Base-by-base conservation (phyloP, 495 filamentous ascomycete genomes). In the Trichocladium uniseriatum region DNA sequence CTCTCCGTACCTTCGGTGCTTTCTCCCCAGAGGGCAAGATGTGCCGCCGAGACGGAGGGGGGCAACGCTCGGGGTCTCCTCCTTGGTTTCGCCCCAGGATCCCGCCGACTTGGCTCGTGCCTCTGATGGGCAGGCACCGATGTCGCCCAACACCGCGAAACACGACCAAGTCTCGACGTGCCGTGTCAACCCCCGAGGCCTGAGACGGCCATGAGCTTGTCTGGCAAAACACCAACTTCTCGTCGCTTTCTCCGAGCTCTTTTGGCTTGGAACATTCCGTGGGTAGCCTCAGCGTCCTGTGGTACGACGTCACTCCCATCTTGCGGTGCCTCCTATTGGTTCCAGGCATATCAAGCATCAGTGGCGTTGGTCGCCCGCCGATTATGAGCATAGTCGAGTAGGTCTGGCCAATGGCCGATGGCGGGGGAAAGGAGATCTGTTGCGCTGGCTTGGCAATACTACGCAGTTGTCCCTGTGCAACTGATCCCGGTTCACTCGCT, bases 81-180 rank as follows among this genome's bases (percentile, higher is more conserved):
- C n/a, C 59, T 56, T 27, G 24, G 24, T 8, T 27, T 3, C 24
- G 4, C 4, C 24, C 3, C 24, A 27, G 24, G 53, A 57, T 55
- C 57, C 13, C 53, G 56, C 59, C 59, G 59, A 42, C 59, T 62
- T 59, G 56, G 59, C 55, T 39, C 22, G 22, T 39, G 44, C 20
- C 40, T 29, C 3, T 21, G 24, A 27, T 8, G 24, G 8, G 24
- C 37, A 9, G 13, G 37, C 37, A 20, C 38, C 37, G 16, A 35
- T 21, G 3, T 45, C 43, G 29, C 19, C n/a, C n/a, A n/a, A n/a
- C n/a, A n/a, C n/a, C n/a, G n/a, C n/a, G n/a, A n/a, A n/a, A n/a
- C n/a, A n/a, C n/a, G n/a, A n/a, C n/a, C n/a, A n/a, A n/a, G n/a
- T n/a, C n/a, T n/a, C n/a, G n/a, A n/a, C n/a, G n/a, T n/a, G n/a